Conservation (phyloP, 257 asterid species). For the Nicotiana sylvestris region DNA sequence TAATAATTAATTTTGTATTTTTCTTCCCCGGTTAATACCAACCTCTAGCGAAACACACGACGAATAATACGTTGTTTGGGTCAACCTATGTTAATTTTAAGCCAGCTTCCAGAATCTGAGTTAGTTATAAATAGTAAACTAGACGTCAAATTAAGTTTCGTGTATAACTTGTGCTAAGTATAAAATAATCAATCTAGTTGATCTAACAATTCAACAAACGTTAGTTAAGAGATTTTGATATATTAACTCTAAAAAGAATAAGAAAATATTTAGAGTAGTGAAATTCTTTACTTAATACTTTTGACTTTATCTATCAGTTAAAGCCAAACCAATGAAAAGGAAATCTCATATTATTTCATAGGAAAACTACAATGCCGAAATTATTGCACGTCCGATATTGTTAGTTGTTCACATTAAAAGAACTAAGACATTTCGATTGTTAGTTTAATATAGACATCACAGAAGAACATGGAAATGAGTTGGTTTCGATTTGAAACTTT, state of each 20-base stretch:
- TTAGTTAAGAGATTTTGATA: neutral
- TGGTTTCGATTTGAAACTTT: neutral
- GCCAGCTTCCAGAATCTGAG: neutral
- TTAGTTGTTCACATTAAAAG: neutral
- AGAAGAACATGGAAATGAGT: neutral
- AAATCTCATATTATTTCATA: neutral
- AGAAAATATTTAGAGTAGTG: neutral
- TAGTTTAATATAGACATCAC: neutral
- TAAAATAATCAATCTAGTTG: neutral
- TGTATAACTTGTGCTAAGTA: neutral
- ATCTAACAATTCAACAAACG: neutral
- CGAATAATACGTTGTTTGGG: neutral
- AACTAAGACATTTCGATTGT: neutral
- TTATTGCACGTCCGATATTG: neutral
- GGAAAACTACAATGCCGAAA: neutral
- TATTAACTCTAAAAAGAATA: neutral
- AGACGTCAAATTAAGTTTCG: neutral
- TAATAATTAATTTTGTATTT: neutral
- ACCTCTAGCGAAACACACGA: neutral
- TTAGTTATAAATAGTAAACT: neutral
- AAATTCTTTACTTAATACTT: neutral
- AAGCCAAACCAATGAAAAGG: neutral
- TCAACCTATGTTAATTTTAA: neutral
- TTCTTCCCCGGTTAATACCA: neutral
- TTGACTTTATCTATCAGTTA: neutral